Conservation (phyloP, 148 eudicot genomes). For the Rhododendron simsii region DNA sequence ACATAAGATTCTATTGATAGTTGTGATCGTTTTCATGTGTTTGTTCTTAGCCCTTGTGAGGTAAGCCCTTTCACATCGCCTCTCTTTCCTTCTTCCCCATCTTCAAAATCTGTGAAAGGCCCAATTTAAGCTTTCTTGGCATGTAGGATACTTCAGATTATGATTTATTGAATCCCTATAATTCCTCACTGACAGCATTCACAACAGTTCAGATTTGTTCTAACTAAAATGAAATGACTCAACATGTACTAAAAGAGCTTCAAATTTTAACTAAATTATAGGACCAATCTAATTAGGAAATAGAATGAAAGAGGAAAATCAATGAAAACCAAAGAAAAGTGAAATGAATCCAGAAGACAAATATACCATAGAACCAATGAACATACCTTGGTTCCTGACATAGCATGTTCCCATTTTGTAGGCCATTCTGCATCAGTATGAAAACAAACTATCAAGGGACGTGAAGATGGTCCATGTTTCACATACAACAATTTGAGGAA, state of each 20-base stretch:
- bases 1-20: too few relatives aligned
- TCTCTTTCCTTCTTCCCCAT: background rate
- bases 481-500: background rate
- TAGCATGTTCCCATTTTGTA: conserved; percentile 7
- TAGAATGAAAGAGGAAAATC: background rate
- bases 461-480: background rate
- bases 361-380: background rate
- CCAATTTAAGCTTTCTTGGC: background rate
- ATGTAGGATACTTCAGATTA: background rate
- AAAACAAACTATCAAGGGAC: conserved; percentile 1
- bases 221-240: background rate
- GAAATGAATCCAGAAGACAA: background rate
- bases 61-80: background rate
- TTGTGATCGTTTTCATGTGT: background rate
- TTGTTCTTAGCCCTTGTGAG: background rate
- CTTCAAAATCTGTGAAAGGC: background rate
- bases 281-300: background rate
- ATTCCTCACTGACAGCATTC: background rate
- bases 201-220: background rate
- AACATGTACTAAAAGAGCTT: background rate
- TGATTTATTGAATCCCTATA: background rate
- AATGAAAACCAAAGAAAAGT: background rate
- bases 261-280: background rate
- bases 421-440: conserved; percentile 21
- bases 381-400: conserved; percentile 26